phyloP scores from a whole-genome alignment of 2,329 filamentous ascomycete genomes.

The Nemania sp. region DNA sequence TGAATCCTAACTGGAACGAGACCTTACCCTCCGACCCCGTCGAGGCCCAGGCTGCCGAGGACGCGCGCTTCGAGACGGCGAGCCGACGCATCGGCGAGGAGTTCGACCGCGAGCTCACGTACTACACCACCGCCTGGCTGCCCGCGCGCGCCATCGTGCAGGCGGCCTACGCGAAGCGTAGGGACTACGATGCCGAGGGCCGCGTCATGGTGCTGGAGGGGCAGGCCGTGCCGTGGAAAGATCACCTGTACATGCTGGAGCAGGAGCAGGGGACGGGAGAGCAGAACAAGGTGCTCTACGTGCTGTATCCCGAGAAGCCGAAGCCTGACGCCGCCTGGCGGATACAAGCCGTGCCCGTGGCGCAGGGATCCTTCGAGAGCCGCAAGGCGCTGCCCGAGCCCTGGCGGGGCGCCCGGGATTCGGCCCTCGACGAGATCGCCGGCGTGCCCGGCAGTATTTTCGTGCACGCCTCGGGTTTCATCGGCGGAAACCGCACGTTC shows the following conservation, averaged over 20 bases:
- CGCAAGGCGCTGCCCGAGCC: conserved; percentile 87
- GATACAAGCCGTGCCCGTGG: conserved; percentile 86
- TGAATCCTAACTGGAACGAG: conserved; percentile 84
- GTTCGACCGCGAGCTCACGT: conserved; percentile 80
- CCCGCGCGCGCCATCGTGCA: conserved; percentile 82
- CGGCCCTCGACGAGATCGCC: conserved; percentile 74
- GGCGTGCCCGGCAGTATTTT: conserved; percentile 80
- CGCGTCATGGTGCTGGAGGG: conserved; percentile 79
- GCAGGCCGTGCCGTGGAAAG: conserved; percentile 89
- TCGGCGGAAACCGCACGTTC: conserved; percentile 91
- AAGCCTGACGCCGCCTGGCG: conserved; percentile 83
- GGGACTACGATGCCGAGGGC: conserved; percentile 71
- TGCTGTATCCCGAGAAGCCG: conserved; percentile 86
- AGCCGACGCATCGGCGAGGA: conserved; percentile 86
- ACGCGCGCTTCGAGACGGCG: conserved; percentile 76
- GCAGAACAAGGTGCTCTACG: conserved; percentile 73
- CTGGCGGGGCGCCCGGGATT: conserved; percentile 90
- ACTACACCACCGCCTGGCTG: conserved; percentile 78
- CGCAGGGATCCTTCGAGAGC: conserved; percentile 86
- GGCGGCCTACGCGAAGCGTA: conserved; percentile 72
- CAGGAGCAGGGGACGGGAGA: conserved; percentile 53
- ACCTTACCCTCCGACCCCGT: conserved; percentile 54
- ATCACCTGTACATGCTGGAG: conserved; percentile 91
- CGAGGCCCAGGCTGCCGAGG: conserved; percentile 73
- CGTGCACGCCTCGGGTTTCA: conserved; percentile 93